Evolutionary conservation across 192 early-diverging fungal species (phyloP).

Genomic region (Spinellus fusiger): DNA sequence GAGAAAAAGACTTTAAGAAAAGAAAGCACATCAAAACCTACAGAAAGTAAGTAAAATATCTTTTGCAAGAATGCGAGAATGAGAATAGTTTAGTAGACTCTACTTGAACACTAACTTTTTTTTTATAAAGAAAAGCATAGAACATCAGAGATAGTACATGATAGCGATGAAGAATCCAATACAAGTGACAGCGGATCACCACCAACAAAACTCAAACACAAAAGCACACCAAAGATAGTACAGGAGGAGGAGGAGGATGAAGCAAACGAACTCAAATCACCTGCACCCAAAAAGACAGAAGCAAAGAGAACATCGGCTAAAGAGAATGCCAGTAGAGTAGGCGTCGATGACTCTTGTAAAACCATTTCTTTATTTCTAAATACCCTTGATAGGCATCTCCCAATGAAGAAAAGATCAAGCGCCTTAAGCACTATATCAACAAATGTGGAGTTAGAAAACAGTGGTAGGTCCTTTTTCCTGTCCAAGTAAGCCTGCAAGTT

Average conservation of each 20-base stretch:
- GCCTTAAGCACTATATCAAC: constrained; percentile 1
- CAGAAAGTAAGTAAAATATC: not conserved
- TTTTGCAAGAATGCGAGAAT: too few species aligned
- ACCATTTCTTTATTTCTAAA: not conserved
- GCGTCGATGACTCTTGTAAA: not conserved
- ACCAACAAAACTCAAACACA: not conserved
- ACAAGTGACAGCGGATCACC: too few species aligned
- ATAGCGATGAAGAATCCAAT: not conserved
- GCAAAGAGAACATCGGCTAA: not conserved
- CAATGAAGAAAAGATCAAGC: constrained; percentile 7
- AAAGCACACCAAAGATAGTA: not conserved
- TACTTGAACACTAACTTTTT: too few species aligned
- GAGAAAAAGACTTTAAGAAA: not conserved
- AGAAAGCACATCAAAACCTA: not conserved
- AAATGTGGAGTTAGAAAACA: constrained; percentile 9
- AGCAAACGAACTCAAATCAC: not conserved
- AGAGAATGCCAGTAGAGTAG: not conserved
- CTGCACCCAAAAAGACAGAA: not conserved
- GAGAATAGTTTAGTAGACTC: too few species aligned
- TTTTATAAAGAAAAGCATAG: not conserved
- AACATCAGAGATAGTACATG: not conserved
- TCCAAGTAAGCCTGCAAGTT: not conserved
- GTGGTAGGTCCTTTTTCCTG: not conserved
- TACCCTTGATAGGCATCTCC: not conserved
- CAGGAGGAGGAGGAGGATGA: not conserved